Percentiles rank a stretch among this genome's conserved stretches.
phyloP scores from a whole-genome alignment of 2,329 filamentous ascomycete species.

The Penicillium vulpinum region DNA sequence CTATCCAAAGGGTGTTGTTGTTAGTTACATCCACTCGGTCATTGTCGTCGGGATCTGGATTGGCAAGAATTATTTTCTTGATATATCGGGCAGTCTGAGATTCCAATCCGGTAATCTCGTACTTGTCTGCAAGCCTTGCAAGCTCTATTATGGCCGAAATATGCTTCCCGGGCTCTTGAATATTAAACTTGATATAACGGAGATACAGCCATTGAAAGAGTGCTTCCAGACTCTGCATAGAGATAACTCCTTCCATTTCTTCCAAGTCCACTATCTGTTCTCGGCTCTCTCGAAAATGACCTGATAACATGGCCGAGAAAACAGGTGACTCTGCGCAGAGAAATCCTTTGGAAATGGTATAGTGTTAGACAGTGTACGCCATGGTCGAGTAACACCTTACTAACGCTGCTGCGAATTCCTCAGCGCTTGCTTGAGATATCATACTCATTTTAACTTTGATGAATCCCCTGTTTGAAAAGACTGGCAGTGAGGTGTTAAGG shows the following conservation, averaged over 20 bases:
- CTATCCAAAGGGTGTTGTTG: constrained; percentile 4
- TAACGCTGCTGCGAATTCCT: neutral
- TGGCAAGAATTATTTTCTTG: constrained; percentile 3
- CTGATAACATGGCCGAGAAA: constrained; percentile 19
- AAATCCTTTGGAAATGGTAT: constrained; percentile 7
- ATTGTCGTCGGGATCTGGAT: neutral
- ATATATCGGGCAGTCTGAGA: constrained; percentile 2
- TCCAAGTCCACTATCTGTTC: constrained; percentile 9
- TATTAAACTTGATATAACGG: constrained; percentile 4
- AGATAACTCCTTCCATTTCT: constrained; percentile 12
- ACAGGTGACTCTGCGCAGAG: constrained; percentile 8
- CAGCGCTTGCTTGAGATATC: neutral
- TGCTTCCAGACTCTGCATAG: constrained; percentile 10
- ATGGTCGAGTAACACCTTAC: neutral
- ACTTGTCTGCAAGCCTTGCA: constrained; percentile 15
- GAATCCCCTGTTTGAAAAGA: neutral
- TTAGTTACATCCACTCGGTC: too few relatives aligned
- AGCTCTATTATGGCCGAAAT: constrained; percentile 18
- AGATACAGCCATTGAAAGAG: constrained; percentile 22
- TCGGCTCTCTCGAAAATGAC: constrained; percentile 8
- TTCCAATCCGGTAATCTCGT: constrained; percentile 5
- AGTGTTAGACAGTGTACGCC: neutral
- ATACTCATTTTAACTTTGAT: neutral
- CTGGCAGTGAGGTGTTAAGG: neutral
- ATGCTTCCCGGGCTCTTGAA: neutral